A percentile compares a stretch with the other conserved stretches of the same genome.
Evolutionary conservation across 805 yeast species (phyloP).

Genomic region (Nematodospora valgi): DNA sequence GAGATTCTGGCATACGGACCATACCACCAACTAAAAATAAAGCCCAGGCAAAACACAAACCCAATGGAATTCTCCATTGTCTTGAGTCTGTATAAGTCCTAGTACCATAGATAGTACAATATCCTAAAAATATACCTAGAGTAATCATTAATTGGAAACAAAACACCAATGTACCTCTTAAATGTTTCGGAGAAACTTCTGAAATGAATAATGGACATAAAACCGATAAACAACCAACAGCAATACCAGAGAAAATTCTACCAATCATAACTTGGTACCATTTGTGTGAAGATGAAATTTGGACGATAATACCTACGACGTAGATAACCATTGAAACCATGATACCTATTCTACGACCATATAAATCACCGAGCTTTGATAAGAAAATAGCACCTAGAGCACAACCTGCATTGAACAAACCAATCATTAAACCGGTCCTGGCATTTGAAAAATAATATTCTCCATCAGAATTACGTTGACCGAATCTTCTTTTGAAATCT

Average conservation of each 20-base stretch:
- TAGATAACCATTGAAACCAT: slow-evolving; percentile 52
- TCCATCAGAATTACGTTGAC: slow-evolving; percentile 40
- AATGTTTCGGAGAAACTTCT: slow-evolving; percentile 66
- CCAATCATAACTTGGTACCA: slow-evolving; percentile 70
- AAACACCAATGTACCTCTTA: slow-evolving; percentile 69
- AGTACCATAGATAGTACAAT: slow-evolving; percentile 63
- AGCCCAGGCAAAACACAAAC: slow-evolving; percentile 53
- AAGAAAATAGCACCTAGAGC: slow-evolving; percentile 66
- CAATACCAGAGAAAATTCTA: slow-evolving; percentile 67
- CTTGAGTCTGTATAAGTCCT: slow-evolving; percentile 46
- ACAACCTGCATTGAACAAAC: slow-evolving; percentile 65
- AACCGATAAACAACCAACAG: slow-evolving; percentile 69
- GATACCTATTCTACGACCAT: slow-evolving; percentile 59
- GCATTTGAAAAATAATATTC: slow-evolving; percentile 37
- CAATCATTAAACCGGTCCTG: slow-evolving; percentile 50
- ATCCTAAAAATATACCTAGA: slow-evolving; percentile 67
- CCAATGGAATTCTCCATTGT: slow-evolving; percentile 69
- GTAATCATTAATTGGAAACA: slow-evolving; percentile 70
- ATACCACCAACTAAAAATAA: slow-evolving; percentile 46
- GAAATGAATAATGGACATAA: slow-evolving; percentile 64
- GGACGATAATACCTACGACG: slow-evolving; percentile 58
- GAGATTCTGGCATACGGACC: slow-evolving; percentile 66
- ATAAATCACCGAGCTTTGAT: slow-evolving; percentile 53
- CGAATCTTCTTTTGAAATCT: slow-evolving; percentile 52
- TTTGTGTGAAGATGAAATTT: slow-evolving; percentile 48